These are phyloP conservation scores for Coriaria nepalensis DNA, from an alignment of 306 rosid genomes.

Conservation along the genomic window DNA sequence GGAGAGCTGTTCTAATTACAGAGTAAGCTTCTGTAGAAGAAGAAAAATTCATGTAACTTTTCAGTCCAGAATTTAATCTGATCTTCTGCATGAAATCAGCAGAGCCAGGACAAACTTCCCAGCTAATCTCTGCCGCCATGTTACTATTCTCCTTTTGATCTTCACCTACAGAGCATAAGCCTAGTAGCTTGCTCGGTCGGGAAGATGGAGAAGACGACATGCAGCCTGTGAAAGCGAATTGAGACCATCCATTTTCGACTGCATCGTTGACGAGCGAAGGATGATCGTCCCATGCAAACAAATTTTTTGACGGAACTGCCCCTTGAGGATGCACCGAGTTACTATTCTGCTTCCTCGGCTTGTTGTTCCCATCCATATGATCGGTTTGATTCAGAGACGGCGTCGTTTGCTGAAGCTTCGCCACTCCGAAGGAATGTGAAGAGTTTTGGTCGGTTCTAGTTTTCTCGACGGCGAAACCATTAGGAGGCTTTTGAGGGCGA, in stretches of 20 bases:
- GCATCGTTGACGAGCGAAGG: constrained; percentile 68
- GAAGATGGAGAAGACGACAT: constrained; percentile 31
- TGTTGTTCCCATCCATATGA: too few relatives aligned
- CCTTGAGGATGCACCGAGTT: constrained; percentile 29
- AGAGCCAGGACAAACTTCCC: constrained; percentile 72
- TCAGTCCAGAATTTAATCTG: constrained; percentile 57
- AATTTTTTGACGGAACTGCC: constrained; percentile 30
- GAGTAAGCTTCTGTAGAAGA: too few relatives aligned
- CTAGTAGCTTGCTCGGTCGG: constrained; percentile 40
- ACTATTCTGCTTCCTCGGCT: too few relatives aligned
- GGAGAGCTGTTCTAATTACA: constrained; percentile 52
- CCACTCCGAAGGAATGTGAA: too few relatives aligned
- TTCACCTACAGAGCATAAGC: constrained; percentile 40
- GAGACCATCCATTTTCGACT: constrained; percentile 87
- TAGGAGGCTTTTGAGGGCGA: too few relatives aligned
- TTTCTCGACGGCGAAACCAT: too few relatives aligned
- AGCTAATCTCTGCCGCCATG: constrained; percentile 51
- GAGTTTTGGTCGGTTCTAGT: too few relatives aligned
- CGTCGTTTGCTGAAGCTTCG: too few relatives aligned
- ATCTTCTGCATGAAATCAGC: constrained; percentile 78
- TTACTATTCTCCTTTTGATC: constrained; percentile 34
- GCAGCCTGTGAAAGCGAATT: constrained; percentile 46
- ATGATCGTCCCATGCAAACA: constrained; percentile 66
- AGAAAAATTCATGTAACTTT: constrained; percentile 13
- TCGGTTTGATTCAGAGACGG: too few relatives aligned